Evolutionary conservation across 768 basidiomycete species (phyloP).

Genomic region (Inosperma sp.): DNA sequence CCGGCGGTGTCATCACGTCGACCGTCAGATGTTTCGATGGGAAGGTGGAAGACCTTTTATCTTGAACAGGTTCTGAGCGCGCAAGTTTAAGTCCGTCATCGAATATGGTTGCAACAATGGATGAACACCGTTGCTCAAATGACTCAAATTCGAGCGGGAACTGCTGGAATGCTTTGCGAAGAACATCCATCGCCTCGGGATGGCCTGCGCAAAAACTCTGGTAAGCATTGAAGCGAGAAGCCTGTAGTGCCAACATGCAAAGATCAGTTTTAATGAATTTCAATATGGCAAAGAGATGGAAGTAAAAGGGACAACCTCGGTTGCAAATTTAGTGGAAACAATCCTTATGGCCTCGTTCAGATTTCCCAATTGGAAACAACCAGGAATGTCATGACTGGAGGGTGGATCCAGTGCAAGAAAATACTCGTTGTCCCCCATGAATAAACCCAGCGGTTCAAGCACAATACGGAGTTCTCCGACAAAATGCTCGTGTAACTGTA

Average conservation of each 20-base stretch:
- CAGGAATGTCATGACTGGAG: not conserved
- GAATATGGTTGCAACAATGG: constrained; percentile 41
- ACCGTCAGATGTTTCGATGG: constrained; percentile 14
- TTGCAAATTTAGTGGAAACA: constrained; percentile 54
- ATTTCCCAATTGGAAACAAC: constrained; percentile 21
- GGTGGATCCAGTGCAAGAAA: constrained; percentile 11
- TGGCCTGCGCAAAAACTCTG: constrained; percentile 86
- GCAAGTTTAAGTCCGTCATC: constrained; percentile 20
- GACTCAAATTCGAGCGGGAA: constrained; percentile 73
- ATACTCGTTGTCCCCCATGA: constrained; percentile 28
- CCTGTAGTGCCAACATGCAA: constrained; percentile 51
- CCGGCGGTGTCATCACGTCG: constrained; percentile 4
- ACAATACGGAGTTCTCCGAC: constrained; percentile 49
- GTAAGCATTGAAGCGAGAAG: constrained; percentile 71
- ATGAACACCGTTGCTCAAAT: constrained; percentile 75
- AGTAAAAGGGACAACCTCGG: constrained; percentile 49
- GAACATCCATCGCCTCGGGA: constrained; percentile 69
- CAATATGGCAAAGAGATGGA: constrained; percentile 10
- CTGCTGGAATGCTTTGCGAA: constrained; percentile 61
- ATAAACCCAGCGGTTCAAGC: constrained; percentile 49
- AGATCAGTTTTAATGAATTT: constrained; percentile 6
- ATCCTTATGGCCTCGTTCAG: constrained; percentile 44
- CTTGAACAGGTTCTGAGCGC: constrained; percentile 20
- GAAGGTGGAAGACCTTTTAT: constrained; percentile 17
- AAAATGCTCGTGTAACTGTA: constrained; percentile 65